phyloP scores from a whole-genome alignment of 768 basidiomycete species.

The Boletellus sp. region DNA sequence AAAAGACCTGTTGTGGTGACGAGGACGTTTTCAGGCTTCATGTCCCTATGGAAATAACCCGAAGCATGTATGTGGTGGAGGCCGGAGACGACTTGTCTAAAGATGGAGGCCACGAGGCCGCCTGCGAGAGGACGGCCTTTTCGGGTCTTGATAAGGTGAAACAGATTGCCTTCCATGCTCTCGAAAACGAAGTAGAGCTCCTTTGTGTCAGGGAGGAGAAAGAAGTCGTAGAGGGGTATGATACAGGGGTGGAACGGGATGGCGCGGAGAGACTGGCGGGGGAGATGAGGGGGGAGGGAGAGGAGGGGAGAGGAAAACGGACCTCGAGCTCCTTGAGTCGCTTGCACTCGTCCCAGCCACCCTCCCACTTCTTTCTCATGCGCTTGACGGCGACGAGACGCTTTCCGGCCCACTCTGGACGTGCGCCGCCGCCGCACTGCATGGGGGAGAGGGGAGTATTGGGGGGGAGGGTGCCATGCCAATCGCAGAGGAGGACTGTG shows the following conservation, averaged over 20 bases:
- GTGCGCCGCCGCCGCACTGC: slow-evolving; percentile 90
- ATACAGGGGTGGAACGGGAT: slow-evolving; percentile 96
- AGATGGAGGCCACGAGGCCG: slow-evolving; percentile 92
- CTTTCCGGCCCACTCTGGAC: slow-evolving; percentile 93
- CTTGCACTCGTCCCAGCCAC: slow-evolving; percentile 97
- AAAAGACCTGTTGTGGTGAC: slow-evolving; percentile 96
- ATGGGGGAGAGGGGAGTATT: slow-evolving; percentile 89
- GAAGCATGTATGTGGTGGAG: slow-evolving; percentile 87
- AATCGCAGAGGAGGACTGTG: slow-evolving; percentile 98
- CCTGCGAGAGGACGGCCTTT: slow-evolving; percentile 95
- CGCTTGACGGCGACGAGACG: slow-evolving; percentile 94
- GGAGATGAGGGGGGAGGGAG: slow-evolving; percentile 13
- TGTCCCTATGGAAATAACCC: slow-evolving; percentile 98
- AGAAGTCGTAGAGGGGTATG: slow-evolving; percentile 98
- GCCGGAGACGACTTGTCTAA: slow-evolving; percentile 86
- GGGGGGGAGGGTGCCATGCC: slow-evolving; percentile 93
- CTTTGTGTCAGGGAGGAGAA: slow-evolving; percentile 91
- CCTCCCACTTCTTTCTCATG: slow-evolving; percentile 98
- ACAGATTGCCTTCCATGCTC: slow-evolving; percentile 99
- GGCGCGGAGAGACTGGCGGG: slow-evolving; percentile 77
- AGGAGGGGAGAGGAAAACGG: slow-evolving; percentile 31
- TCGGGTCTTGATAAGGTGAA: slow-evolving; percentile 96
- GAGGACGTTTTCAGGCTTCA: slow-evolving; percentile 99
- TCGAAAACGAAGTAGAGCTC: slow-evolving; percentile 99
- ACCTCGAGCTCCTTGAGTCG: slow-evolving; percentile 94